phyloP scores from a whole-genome alignment of 2,329 filamentous ascomycete species.

The Hypoxylon sp. region DNA sequence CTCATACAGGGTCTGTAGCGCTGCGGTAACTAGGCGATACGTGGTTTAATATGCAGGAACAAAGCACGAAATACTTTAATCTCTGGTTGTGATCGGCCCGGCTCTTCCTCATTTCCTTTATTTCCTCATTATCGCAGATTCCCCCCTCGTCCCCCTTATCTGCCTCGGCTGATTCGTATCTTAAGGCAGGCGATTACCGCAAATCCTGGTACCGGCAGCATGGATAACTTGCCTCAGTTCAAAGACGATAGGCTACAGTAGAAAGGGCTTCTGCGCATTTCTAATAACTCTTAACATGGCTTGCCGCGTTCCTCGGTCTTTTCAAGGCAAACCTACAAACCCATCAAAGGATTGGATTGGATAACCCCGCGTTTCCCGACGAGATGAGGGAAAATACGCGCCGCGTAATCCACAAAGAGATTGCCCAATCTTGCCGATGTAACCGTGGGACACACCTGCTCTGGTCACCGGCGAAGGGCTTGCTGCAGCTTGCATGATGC shows the following conservation, averaged over 20 bases:
- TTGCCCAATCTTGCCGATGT: slow-evolving; percentile 41
- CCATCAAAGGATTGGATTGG: slow-evolving; percentile 25
- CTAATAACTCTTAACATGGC: background rate
- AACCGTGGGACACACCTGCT: slow-evolving; percentile 41
- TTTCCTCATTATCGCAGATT: background rate
- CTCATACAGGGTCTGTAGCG: slow-evolving; percentile 24
- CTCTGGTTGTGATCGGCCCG: slow-evolving; percentile 39
- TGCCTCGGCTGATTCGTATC: background rate
- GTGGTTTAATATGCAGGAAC: slow-evolving; percentile 1
- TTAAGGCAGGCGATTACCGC: background rate
- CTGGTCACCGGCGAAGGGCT: slow-evolving; percentile 35
- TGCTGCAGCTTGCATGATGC: slow-evolving; percentile 43
- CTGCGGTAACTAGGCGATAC: slow-evolving; percentile 6
- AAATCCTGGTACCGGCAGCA: slow-evolving; percentile 12
- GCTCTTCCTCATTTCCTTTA: slow-evolving; percentile 7
- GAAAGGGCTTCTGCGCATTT: background rate
- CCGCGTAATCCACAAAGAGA: slow-evolving; percentile 23
- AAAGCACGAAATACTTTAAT: slow-evolving; percentile 8
- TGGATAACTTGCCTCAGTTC: slow-evolving; percentile 7
- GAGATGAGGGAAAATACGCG: slow-evolving; percentile 23
- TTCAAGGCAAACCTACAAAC: background rate
- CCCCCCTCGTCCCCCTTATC: background rate
- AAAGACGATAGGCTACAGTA: background rate
- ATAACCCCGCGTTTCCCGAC: slow-evolving; percentile 34
- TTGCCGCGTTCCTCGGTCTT: slow-evolving; percentile 1